Conservation (phyloP, 2,329 filamentous ascomycete species). For the Orbilia blumenaviensis region DNA sequence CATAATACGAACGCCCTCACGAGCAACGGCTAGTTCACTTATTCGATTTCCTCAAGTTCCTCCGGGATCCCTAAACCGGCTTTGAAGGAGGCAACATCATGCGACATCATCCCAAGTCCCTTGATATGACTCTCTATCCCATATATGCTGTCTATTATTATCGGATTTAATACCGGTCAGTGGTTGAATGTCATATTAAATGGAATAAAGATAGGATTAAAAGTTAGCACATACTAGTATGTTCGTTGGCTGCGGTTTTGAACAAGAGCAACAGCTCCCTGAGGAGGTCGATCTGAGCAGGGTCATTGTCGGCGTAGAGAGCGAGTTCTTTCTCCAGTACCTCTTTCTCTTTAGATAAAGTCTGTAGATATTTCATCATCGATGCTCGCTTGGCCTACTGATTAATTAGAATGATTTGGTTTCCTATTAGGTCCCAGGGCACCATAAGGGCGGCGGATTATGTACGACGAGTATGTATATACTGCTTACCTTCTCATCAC, state of each 20-base stretch:
- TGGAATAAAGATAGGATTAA: neutral
- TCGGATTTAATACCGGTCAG: neutral
- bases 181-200: neutral
- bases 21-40: neutral
- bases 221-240: conserved; percentile 49
- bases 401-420: too few species aligned
- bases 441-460: neutral
- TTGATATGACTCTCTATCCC: conserved; percentile 55
- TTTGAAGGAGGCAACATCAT: conserved; percentile 33
- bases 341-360: conserved; percentile 32
- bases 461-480: neutral
- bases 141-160: conserved; percentile 56
- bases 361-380: conserved; percentile 45
- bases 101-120: conserved; percentile 33
- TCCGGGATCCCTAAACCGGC: conserved; percentile 26
- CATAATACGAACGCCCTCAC: neutral
- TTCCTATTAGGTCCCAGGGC: too few species aligned
- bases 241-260: conserved; percentile 54
- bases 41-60: conserved; percentile 47
- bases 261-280: conserved; percentile 46
- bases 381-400: conserved; percentile 8
- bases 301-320: conserved; percentile 53
- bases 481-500: conserved; percentile 15
- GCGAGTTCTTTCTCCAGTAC: conserved; percentile 53
- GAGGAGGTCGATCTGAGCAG: conserved; percentile 48